These are phyloP conservation scores for Dillenia turbinata DNA, from an alignment of 164 flowering plant species.

Conservation along the genomic window DNA sequence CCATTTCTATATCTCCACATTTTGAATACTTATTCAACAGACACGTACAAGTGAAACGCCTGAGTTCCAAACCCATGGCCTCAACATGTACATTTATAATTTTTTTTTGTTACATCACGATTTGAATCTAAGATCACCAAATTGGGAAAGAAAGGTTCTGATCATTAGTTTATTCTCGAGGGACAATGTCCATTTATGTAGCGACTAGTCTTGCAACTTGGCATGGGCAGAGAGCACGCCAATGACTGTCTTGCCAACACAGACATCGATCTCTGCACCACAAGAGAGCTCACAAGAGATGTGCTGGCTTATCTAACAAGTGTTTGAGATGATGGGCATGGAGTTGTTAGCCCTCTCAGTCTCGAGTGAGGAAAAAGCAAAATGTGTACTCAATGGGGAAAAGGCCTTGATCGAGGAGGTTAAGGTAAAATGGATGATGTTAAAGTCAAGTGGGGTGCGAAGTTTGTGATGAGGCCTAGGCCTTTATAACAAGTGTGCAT, in stretches of 20 bases:
- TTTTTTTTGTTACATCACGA: too few species aligned
- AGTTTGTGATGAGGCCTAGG: conserved; percentile 12
- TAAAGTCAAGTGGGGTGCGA: conserved; percentile 1
- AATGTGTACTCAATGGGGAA: conserved; percentile 22
- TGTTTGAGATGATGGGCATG: conserved; percentile 17
- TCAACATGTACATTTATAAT: conserved; percentile 10
- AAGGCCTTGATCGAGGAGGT: conserved; percentile 11
- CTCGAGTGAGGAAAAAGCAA: conserved; percentile 21
- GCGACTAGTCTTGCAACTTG: conserved; percentile 7
- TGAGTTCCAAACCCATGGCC: conserved; percentile 12
- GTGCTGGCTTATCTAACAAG: conserved; percentile 8
- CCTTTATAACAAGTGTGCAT: conserved; percentile 1
- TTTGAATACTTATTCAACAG: conserved; percentile 17
- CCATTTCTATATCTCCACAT: conserved; percentile 19
- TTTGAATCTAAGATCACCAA: too few species aligned
- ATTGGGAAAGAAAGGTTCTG: too few species aligned
- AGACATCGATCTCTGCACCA: conserved; percentile 14
- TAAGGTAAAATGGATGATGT: conserved; percentile 10
- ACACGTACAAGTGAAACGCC: conserved; percentile 17
- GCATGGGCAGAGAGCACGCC: conserved; percentile 13
- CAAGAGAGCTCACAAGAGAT: conserved; percentile 18
- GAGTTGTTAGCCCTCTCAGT: conserved; percentile 15
- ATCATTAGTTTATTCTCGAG: too few species aligned
- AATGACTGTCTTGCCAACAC: conserved; percentile 12
- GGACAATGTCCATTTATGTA: too few species aligned